Percentiles rank a stretch among this genome's conserved stretches.
Conservation (phyloP, 1,284 basidiomycete genomes). For the Trichosporon sp. region DNA sequence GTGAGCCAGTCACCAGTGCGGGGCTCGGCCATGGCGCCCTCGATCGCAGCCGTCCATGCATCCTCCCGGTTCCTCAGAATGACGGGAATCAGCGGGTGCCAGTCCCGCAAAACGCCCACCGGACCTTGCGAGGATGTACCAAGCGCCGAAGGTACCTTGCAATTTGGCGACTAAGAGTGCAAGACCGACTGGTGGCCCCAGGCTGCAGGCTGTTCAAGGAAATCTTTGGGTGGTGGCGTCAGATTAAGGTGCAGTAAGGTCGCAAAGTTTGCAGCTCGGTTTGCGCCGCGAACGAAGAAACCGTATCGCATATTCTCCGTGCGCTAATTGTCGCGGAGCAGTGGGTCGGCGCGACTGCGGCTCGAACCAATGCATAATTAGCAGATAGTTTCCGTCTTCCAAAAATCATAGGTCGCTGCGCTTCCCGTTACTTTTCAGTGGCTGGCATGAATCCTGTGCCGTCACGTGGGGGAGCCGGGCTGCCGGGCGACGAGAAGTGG, state of each 20-base stretch:
- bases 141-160: neutral
- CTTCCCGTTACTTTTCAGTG: neutral
- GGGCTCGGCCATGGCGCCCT: neutral
- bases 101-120: neutral
- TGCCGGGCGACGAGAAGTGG: neutral
- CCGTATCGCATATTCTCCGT: neutral
- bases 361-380: neutral
- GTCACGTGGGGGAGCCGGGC: neutral
- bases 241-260: neutral
- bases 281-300: neutral
- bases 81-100: neutral
- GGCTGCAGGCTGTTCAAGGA: no score
- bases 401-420: neutral
- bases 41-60: neutral
- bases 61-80: neutral
- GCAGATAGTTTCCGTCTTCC: neutral
- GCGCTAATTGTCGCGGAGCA: neutral
- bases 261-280: neutral
- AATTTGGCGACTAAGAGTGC: no score
- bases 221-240: neutral
- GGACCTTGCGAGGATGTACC: neutral
- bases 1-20: neutral
- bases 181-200: no score
- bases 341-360: neutral
- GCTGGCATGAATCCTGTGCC: neutral